Evolutionary conservation across 2,329 filamentous ascomycete genomes (phyloP), one percentile per base, ranked within the genome.

Genomic region (Penicillium psychrosexuale): DNA sequence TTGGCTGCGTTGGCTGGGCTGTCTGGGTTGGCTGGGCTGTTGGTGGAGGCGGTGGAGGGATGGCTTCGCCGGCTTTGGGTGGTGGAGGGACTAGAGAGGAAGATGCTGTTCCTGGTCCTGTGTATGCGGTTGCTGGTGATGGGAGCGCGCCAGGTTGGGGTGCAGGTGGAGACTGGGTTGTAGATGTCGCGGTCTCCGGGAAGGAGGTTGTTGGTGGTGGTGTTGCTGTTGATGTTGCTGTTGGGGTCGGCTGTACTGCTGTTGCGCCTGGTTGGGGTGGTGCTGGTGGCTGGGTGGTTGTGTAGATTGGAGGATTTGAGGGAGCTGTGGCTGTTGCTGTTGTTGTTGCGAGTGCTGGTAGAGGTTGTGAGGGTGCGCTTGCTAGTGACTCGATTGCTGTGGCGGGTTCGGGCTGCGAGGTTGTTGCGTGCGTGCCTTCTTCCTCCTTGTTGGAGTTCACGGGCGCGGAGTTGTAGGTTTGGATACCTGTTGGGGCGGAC

Each of bases 231-330:
- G 52, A 8, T 8, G 40, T 27, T 31, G 52, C 9, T 8, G 40
- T 34, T 34, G 57, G 30, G 30, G 52, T 51, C 0, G 53, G 46
- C 8, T 56, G 45, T 5, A 27, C 42, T 28, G 67, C 63, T 8
- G 51, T 46, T 8, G 65, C 68, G 19, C 74, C 75, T 30, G 75
- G 69, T 59, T 74, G 73, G 8, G 75, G 75, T 8, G 73, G 68
- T 47, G 75, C 73, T 28, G 76, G 38, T n/a, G 46, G 46, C 17
- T 48, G 11, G 15, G 38, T 15, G 30, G 22, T 8, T 24, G 47
- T 13, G 19, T 43, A 15, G 19, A 43, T 15, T 43, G 28, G 4
- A 3, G 47, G 28, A 15, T 33, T 34, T 5, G 44, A 8, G 15
- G 47, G 30, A 17, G 37, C 33, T 40, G 47, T 22, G n/a, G 33